Percentiles rank a stretch among this genome's conserved stretches.
Conservation (phyloP, 2,329 filamentous ascomycete species). For the Alternaria postmessia region DNA sequence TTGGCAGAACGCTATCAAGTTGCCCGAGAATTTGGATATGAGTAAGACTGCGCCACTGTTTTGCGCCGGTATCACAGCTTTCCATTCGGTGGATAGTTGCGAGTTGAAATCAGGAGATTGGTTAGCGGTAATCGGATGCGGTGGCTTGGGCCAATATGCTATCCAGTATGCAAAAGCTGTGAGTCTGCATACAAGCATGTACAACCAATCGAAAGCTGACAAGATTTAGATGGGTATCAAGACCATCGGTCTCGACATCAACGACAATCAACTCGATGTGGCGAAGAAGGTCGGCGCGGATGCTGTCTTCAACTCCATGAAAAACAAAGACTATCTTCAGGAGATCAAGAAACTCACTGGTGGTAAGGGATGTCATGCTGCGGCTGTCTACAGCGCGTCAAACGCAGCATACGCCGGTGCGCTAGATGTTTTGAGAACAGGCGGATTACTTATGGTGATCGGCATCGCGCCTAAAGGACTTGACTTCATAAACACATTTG, state of each 20-base stretch:
- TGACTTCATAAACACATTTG: constrained; percentile 50
- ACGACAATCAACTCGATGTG: constrained; percentile 53
- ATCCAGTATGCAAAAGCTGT: constrained; percentile 58
- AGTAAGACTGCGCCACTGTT: constrained; percentile 55
- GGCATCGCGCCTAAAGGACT: constrained; percentile 52
- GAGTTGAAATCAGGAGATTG: constrained; percentile 46
- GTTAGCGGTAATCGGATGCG: constrained; percentile 57
- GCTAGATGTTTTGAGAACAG: constrained; percentile 47
- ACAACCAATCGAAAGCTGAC: background rate
- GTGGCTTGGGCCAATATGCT: constrained; percentile 58
- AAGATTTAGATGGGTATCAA: constrained; percentile 50
- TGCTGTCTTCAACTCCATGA: constrained; percentile 55
- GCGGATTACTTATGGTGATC: constrained; percentile 55
- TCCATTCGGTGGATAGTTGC: constrained; percentile 44
- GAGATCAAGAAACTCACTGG: constrained; percentile 53
- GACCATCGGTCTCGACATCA: constrained; percentile 56
- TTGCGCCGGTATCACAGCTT: constrained; percentile 60
- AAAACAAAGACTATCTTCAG: constrained; percentile 48
- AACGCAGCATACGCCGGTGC: constrained; percentile 51
- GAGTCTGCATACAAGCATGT: background rate
- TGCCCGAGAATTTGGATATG: constrained; percentile 51
- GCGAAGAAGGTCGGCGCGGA: constrained; percentile 54
- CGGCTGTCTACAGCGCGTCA: constrained; percentile 54
- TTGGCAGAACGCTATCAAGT: constrained; percentile 54
- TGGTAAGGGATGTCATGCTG: constrained; percentile 53